These are phyloP conservation scores for Trypanosomatidae sp. DNA, from an alignment of 208 protist genomes.

Conservation along the genomic window DNA sequence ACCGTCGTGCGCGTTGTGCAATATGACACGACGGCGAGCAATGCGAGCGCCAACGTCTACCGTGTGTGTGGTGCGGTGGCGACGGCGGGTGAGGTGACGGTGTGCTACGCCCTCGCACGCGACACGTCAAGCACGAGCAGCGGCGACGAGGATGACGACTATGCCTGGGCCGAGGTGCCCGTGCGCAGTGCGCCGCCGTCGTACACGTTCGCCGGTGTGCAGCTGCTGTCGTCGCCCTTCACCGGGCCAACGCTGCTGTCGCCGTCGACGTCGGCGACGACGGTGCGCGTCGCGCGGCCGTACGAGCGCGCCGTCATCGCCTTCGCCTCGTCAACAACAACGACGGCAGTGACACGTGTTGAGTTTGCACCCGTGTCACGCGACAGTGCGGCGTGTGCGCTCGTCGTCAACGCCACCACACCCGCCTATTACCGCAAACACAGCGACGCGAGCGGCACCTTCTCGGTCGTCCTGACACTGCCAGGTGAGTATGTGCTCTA, in stretches of 20 bases:
- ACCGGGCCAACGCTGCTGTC: slow-evolving; percentile 14
- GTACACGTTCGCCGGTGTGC: slow-evolving; percentile 34
- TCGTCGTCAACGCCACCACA: slow-evolving; percentile 24
- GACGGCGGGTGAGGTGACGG: slow-evolving; percentile 20
- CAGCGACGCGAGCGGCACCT: slow-evolving; percentile 14
- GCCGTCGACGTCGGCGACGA: slow-evolving; percentile 5
- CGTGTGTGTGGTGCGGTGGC: slow-evolving; percentile 27
- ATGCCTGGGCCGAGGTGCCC: slow-evolving; percentile 70
- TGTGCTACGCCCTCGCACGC: slow-evolving; percentile 51
- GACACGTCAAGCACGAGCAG: slow-evolving; percentile 1
- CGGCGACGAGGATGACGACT: slow-evolving; percentile 1
- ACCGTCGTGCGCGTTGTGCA: slow-evolving; percentile 16
- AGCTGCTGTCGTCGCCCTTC: slow-evolving; percentile 32
- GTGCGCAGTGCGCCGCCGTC: slow-evolving; percentile 17
- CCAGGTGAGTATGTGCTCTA: slow-evolving; percentile 50
- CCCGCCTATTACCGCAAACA: slow-evolving; percentile 28
- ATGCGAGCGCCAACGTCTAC: slow-evolving; percentile 25
- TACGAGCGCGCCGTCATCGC: slow-evolving; percentile 61
- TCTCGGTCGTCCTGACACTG: slow-evolving; percentile 26
- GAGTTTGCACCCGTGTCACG: slow-evolving; percentile 39
- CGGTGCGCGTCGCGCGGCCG: slow-evolving; percentile 24
- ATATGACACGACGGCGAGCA: slow-evolving; percentile 22
- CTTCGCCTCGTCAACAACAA: slow-evolving; percentile 22
- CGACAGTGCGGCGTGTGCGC: slow-evolving; percentile 19
- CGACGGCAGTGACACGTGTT: slow-evolving; percentile 22